These are phyloP conservation scores for Acidomyces sp. DNA, from an alignment of 495 filamentous ascomycete species.

Conservation along the genomic window DNA sequence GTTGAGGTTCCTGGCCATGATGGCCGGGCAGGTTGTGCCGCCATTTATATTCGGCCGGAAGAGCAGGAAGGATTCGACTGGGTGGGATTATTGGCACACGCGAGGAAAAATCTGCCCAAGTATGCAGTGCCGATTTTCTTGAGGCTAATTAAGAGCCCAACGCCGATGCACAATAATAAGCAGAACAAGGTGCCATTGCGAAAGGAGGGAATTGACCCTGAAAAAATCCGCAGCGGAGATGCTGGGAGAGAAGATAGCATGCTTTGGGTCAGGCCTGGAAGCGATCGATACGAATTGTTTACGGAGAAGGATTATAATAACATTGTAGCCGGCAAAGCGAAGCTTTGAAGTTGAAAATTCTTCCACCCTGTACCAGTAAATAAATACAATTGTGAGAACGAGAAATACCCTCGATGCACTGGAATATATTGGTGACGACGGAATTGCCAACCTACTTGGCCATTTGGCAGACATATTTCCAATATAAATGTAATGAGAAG, in stretches of 20 bases:
- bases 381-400: too few species aligned
- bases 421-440: too few species aligned
- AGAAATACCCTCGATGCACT: too few species aligned
- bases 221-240: slow-evolving; percentile 15
- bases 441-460: too few species aligned
- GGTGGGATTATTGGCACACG: slow-evolving; percentile 28
- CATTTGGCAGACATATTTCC: too few species aligned
- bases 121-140: slow-evolving; percentile 73
- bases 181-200: slow-evolving; percentile 66
- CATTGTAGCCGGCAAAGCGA: slow-evolving; percentile 18
- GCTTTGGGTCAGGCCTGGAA: slow-evolving; percentile 16
- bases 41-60: slow-evolving; percentile 24
- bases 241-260: slow-evolving; percentile 18
- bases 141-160: slow-evolving; percentile 43
- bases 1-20: slow-evolving; percentile 40
- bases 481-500: too few species aligned
- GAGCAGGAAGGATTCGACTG: slow-evolving; percentile 21
- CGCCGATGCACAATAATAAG: slow-evolving; percentile 70
- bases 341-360: slow-evolving; percentile 14
- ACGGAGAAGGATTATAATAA: slow-evolving; percentile 21
- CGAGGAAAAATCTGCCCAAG: slow-evolving; percentile 43
- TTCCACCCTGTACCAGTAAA: too few species aligned
- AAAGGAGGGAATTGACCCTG: slow-evolving; percentile 56
- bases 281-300: slow-evolving; percentile 22
- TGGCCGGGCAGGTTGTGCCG: slow-evolving; percentile 54